phyloP scores from a whole-genome alignment of 2,329 filamentous ascomycete species.

The Aspergillus sp. region DNA sequence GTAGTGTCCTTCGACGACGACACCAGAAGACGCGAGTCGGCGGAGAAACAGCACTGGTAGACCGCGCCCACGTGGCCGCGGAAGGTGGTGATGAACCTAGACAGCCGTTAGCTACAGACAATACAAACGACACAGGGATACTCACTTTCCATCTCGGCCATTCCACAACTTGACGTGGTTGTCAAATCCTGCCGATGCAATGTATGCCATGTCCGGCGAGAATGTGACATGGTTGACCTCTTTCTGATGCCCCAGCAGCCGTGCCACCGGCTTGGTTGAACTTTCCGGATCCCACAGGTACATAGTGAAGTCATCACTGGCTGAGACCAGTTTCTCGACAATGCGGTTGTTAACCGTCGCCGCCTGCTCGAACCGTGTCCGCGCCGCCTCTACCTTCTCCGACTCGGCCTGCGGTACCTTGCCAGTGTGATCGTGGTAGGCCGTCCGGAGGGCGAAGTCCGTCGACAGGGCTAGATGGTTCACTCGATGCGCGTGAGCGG shows the following conservation, averaged over 20 bases:
- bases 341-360: constrained; percentile 66
- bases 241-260: constrained; percentile 90
- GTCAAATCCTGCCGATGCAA: constrained; percentile 85
- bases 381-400: constrained; percentile 64
- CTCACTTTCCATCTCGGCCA: constrained; percentile 54
- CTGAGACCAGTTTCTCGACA: constrained; percentile 77
- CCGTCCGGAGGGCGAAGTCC: constrained; percentile 78
- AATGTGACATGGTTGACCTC: constrained; percentile 94
- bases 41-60: constrained; percentile 85
- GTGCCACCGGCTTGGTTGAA: constrained; percentile 73
- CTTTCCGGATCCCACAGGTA: constrained; percentile 82
- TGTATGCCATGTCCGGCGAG: constrained; percentile 76
- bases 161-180: constrained; percentile 94
- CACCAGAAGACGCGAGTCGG: constrained; percentile 81
- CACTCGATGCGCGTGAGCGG: constrained; percentile 83
- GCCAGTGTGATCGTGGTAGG: constrained; percentile 74
- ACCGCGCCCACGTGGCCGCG: constrained; percentile 85
- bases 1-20: constrained; percentile 88
- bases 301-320: constrained; percentile 92
- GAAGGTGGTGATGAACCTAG: constrained; percentile 73
- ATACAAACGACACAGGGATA: constrained; percentile 2
- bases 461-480: constrained; percentile 92
- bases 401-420: constrained; percentile 59
- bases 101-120: constrained; percentile 7
- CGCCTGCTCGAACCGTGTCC: constrained; percentile 75